A percentile compares a stretch with the other conserved stretches of the same genome.
Evolutionary conservation across 345 rosid species (phyloP).

Genomic region (Lumnitzera littorea): DNA sequence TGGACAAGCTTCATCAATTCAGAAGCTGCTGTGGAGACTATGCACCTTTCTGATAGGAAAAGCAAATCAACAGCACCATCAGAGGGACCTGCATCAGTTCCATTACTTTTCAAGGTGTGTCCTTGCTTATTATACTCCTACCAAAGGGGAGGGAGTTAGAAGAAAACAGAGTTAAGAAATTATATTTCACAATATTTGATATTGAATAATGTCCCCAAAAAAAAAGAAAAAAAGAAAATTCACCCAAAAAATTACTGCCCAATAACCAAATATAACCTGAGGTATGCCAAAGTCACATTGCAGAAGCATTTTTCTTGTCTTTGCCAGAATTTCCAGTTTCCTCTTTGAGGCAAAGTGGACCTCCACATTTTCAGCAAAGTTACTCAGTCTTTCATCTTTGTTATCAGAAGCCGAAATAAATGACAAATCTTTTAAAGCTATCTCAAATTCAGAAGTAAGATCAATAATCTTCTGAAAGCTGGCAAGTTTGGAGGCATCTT

Average conservation of each 20-base stretch:
- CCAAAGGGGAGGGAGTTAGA: conserved; percentile 8
- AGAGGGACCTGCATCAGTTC: conserved; percentile 25
- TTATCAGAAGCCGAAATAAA: conserved; percentile 67
- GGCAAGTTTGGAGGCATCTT: conserved; percentile 82
- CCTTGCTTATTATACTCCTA: conserved; percentile 48
- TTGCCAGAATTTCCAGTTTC: conserved; percentile 77
- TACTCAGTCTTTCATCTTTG: conserved; percentile 65
- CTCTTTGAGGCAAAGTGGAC: conserved; percentile 91
- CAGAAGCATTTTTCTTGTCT: conserved; percentile 75
- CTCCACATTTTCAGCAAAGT: conserved; percentile 80
- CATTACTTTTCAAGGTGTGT: conserved; percentile 23
- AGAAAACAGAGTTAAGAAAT: conserved; percentile 3
- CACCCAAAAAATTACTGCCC: too few species aligned
- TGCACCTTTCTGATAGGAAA: conserved; percentile 67
- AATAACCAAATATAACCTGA: conserved; percentile 36
- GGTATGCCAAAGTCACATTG: conserved; percentile 70
- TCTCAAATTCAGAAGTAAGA: conserved; percentile 66
- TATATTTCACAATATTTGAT: background rate
- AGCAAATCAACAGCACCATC: conserved; percentile 61
- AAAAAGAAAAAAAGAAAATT: too few species aligned
- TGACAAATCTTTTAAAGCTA: conserved; percentile 47
- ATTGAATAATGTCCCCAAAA: background rate
- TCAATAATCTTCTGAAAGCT: conserved; percentile 76
- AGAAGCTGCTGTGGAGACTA: conserved; percentile 80
- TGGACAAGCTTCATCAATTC: conserved; percentile 81